Base-by-base conservation (phyloP, 495 filamentous ascomycete species). In the Bacidia rubella region DNA sequence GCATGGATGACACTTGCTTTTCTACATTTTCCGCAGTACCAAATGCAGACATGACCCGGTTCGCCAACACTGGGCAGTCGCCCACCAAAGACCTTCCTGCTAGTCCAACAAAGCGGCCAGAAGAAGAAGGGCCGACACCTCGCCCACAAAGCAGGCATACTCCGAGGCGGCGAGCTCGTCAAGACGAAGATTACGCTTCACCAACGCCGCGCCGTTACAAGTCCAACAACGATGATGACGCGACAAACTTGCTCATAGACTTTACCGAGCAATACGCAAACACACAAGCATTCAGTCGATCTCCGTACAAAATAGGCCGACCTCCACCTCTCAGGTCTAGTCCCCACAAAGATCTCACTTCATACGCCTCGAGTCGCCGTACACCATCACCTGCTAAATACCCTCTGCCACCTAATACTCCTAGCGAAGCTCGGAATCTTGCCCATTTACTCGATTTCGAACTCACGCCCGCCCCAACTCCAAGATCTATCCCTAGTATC, bases 371-470 rank as follows among this genome's bases (percentile, higher is more conserved):
- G 52, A 63, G 66, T 44, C 66, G 70, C 51, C 67, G 73, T 10
- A 68, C 67, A 17, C 66, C 70, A 11, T 72, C 70, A 15, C 68
- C 71, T 12, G 43, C 58, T 7, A 76, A 74, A 49, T 53, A 53
- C 25, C 51, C 60, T 35, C 55, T 64, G 51, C 58, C 64, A 52
- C 58, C 68, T 32, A 49, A 63, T 41, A 77, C 75, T n/a, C 75
- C 75, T 3, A 63, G 66, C 0, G 71, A 72, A 47, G 63, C 62
- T 39, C 64, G 67, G 20, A 69, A 71, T 56, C 65, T 73, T 50
- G 65, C 66, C 27, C 83, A 83, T 56, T 75, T 97, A 9, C 77
- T 98, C 35, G 92, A 98, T 63, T 95, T 96, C 62, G 90, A 96
- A 57, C 83, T 96, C 15, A 87, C 88, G 10, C 86, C 87, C 2